phyloP scores from a whole-genome alignment of 371 early-diverging fungal genomes.

The Sporodiniella umbellata region DNA sequence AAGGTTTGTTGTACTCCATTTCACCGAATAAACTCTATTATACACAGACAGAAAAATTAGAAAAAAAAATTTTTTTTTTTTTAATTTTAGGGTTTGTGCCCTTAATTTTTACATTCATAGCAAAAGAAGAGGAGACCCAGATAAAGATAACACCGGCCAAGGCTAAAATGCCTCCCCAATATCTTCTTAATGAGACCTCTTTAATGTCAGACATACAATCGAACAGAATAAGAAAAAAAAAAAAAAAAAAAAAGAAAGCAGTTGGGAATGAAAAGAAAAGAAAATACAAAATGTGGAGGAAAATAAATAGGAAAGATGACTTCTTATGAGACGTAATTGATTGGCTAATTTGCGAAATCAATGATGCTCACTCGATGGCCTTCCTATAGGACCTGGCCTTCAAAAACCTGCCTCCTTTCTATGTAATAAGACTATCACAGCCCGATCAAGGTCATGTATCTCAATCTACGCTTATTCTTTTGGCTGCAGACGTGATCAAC shows the following conservation, averaged over 20 bases:
- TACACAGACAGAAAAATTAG: background rate
- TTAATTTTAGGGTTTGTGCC: background rate
- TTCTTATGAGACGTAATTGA: background rate
- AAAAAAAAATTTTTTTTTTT: background rate
- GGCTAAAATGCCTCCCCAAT: slow-evolving; percentile 54
- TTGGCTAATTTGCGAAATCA: background rate
- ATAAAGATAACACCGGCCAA: slow-evolving; percentile 66
- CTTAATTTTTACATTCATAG: slow-evolving; percentile 54
- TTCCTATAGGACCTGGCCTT: too few species aligned
- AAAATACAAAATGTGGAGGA: background rate
- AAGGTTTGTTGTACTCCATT: slow-evolving; percentile 64
- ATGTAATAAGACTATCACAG: too few species aligned
- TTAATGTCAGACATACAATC: slow-evolving; percentile 14
- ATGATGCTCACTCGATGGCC: too few species aligned
- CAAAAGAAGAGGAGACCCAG: slow-evolving; percentile 75
- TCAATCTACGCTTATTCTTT: too few species aligned
- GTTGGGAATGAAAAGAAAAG: too few species aligned
- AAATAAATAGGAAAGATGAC: background rate
- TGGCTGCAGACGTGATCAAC: too few species aligned
- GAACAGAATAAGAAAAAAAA: background rate
- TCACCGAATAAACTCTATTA: slow-evolving; percentile 61
- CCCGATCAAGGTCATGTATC: too few species aligned
- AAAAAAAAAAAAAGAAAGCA: background rate
- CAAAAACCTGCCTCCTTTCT: too few species aligned
- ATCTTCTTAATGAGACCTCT: slow-evolving; percentile 27